Conservation (phyloP, 1,139 yeast species). For the Trichomonascaceae sp. region DNA sequence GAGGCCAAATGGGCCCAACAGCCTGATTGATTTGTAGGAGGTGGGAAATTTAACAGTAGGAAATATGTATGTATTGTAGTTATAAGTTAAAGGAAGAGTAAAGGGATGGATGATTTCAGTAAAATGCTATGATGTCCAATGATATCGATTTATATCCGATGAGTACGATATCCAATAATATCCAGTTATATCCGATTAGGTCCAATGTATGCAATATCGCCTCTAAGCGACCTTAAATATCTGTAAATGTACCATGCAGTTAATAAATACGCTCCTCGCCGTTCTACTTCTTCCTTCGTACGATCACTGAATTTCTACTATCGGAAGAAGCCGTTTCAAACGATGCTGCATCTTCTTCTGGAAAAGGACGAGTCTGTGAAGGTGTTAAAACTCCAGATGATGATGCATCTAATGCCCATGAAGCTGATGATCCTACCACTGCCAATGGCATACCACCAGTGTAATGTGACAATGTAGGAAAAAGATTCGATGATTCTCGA, state of each 20-base stretch:
- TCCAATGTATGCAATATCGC: too few relatives aligned
- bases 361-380: neutral
- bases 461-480: slow-evolving; percentile 1
- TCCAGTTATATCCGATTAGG: neutral
- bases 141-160: neutral
- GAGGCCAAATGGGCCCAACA: slow-evolving; percentile 1
- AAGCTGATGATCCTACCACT: neutral
- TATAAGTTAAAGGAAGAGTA: neutral
- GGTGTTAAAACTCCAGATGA: neutral
- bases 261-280: neutral
- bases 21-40: slow-evolving; percentile 8
- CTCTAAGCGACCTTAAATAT: too few relatives aligned
- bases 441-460: neutral
- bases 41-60: neutral
- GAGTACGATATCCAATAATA: neutral
- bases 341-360: neutral
- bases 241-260: neutral
- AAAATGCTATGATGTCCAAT: neutral
- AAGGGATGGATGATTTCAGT: neutral
- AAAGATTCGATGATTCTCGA: slow-evolving; percentile 2
- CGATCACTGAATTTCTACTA: slow-evolving; percentile 1
- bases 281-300: slow-evolving; percentile 2
- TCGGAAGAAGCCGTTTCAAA: slow-evolving; percentile 4
- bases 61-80: slow-evolving; percentile 2
- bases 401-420: neutral